phyloP scores from a whole-genome alignment of 305 asterid genomes.

The Fraxinus paxiana region DNA sequence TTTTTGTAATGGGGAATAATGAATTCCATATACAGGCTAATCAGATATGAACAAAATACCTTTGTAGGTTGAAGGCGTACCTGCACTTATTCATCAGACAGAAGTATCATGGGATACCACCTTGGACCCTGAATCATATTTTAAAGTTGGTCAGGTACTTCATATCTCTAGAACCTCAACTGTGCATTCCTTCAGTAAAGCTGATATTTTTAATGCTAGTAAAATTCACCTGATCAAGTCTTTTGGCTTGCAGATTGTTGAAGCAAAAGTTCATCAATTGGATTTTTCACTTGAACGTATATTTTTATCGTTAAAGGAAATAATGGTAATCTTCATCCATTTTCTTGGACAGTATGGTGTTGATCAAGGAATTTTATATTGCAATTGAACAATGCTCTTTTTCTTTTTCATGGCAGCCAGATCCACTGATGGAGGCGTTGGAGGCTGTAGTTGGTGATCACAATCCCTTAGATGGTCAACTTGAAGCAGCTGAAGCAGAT shows the following conservation, averaged over 20 bases:
- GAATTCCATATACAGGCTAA: slow-evolving; percentile 6
- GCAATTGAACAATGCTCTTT: not conserved
- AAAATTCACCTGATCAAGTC: slow-evolving; percentile 9
- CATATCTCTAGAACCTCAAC: not conserved
- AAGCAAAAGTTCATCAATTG: slow-evolving; percentile 89
- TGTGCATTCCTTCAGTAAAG: not conserved
- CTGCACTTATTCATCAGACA: slow-evolving; percentile 83
- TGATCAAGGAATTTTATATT: slow-evolving; percentile 10
- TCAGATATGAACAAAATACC: slow-evolving; percentile 15
- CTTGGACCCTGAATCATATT: slow-evolving; percentile 72
- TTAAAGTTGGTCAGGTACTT: slow-evolving; percentile 86
- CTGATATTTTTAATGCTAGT: not conserved
- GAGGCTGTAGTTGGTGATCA: slow-evolving; percentile 85
- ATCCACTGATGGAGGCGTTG: slow-evolving; percentile 73
- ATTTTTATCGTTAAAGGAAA: slow-evolving; percentile 79
- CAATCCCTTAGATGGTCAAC: slow-evolving; percentile 49
- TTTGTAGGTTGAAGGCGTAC: slow-evolving; percentile 81
- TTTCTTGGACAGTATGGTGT: slow-evolving; percentile 4
- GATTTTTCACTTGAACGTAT: slow-evolving; percentile 84
- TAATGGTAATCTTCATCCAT: slow-evolving; percentile 49
- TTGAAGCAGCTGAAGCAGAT: slow-evolving; percentile 68
- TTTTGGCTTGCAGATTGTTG: slow-evolving; percentile 55
- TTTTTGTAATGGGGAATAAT: not conserved
- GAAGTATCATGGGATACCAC: slow-evolving; percentile 98
- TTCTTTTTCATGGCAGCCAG: slow-evolving; percentile 59